Conservation (phyloP, 2,329 filamentous ascomycete genomes). For the Hypoxylon sp. region DNA sequence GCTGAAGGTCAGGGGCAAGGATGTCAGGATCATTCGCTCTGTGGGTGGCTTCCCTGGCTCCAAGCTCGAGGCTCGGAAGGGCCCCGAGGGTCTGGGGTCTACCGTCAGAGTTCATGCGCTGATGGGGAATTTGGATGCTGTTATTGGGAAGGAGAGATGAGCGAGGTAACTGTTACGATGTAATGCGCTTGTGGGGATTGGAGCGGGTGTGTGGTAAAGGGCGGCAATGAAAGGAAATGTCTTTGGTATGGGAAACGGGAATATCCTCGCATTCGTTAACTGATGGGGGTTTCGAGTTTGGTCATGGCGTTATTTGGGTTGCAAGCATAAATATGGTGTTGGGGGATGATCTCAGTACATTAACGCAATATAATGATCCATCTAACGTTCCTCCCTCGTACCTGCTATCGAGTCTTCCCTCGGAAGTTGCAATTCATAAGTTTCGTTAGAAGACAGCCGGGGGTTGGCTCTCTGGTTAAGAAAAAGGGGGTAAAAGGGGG, state of each 20-base stretch:
- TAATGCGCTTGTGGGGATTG: background rate
- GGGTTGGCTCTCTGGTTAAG: too few species aligned
- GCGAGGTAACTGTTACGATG: background rate
- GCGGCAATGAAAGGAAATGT: too few species aligned
- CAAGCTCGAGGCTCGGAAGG: conserved; percentile 53
- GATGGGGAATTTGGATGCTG: conserved; percentile 42
- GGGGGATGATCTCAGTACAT: background rate
- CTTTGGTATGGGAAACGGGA: conserved; percentile 10
- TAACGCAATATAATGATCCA: background rate
- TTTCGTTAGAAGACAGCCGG: too few species aligned
- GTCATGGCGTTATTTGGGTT: conserved; percentile 9
- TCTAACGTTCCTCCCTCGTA: too few species aligned
- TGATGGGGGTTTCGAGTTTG: background rate
- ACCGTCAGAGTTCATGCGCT: conserved; percentile 46
- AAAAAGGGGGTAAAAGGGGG: too few species aligned
- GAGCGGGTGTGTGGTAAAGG: background rate
- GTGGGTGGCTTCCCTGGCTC: conserved; percentile 46
- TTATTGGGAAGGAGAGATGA: conserved; percentile 39
- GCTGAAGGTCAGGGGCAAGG: conserved; percentile 53
- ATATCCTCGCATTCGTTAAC: conserved; percentile 31
- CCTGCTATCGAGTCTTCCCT: too few species aligned
- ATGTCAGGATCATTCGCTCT: conserved; percentile 51
- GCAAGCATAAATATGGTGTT: conserved; percentile 14
- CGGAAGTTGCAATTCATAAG: too few species aligned
- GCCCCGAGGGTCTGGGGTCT: conserved; percentile 48